Percentiles rank a stretch among this genome's conserved stretches.
Evolutionary conservation across 176 grass and related monocot genomes (phyloP).

Genomic region (Avena sativa): DNA sequence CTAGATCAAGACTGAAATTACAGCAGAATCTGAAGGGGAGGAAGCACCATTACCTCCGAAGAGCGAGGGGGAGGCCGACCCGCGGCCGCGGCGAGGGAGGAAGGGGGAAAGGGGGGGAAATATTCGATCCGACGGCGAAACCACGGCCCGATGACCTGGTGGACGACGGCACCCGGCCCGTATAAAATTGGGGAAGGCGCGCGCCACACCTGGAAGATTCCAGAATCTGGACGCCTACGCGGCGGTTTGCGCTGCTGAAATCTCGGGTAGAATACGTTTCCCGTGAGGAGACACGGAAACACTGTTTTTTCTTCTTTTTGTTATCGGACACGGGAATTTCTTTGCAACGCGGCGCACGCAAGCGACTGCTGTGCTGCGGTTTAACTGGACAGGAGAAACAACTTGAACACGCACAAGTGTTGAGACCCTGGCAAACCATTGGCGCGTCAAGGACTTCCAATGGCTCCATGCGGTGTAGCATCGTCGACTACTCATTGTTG

Average conservation of each 20-base stretch:
- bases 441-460: neutral
- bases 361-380: neutral
- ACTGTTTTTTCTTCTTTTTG: too few species aligned
- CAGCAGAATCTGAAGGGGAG: neutral
- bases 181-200: slow-evolving; percentile 23
- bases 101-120: neutral
- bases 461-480: neutral
- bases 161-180: neutral
- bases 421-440: neutral
- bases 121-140: slow-evolving; percentile 6
- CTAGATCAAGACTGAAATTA: neutral
- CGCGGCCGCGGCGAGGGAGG: neutral
- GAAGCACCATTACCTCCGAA: slow-evolving; percentile 31
- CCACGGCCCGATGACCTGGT: neutral
- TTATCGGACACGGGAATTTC: neutral
- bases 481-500: too few species aligned
- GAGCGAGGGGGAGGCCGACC: neutral
- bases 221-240: slow-evolving; percentile 26
- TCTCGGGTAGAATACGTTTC: neutral
- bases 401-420: too few species aligned
- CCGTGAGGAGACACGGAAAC: slow-evolving; percentile 3
- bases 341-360: neutral
- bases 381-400: too few species aligned
- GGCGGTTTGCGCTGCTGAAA: neutral
- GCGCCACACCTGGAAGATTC: slow-evolving; percentile 44